These are phyloP conservation scores for Ceratocystis harringtonii DNA, from an alignment of 2,329 filamentous ascomycete species.

Conservation along the genomic window DNA sequence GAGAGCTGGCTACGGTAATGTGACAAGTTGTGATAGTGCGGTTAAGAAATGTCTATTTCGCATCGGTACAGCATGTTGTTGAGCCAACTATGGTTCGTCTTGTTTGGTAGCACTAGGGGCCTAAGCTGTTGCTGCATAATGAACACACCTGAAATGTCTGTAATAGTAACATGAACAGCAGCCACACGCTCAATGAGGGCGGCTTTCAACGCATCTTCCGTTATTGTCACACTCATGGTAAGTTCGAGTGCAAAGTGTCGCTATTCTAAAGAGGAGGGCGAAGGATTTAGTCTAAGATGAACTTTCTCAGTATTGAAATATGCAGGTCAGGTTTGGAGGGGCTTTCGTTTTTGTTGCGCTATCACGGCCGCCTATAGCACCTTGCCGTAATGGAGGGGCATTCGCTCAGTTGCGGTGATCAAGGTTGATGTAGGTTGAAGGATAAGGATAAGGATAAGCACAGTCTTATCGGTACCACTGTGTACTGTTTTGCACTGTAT, in stretches of 20 bases:
- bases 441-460: slow-evolving; percentile 13
- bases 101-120: background rate
- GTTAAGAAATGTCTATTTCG: background rate
- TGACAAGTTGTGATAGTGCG: background rate
- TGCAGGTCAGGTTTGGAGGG: background rate
- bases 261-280: background rate
- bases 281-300: background rate
- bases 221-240: slow-evolving; percentile 24
- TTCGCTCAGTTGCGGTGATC: background rate
- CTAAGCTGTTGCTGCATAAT: background rate
- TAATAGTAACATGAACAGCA: slow-evolving; percentile 70
- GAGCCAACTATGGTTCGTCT: background rate
- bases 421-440: slow-evolving; percentile 15
- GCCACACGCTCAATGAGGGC: slow-evolving; percentile 56
- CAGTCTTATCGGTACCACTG: background rate
- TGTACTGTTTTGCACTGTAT: background rate
- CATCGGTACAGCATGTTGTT: background rate
- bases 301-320: background rate
- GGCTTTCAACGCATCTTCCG: slow-evolving; percentile 52
- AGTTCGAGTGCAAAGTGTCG: background rate
- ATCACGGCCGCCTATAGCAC: background rate
- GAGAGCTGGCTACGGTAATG: slow-evolving; percentile 9
- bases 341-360: background rate
- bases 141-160: slow-evolving; percentile 72
- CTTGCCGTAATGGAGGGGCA: background rate